A percentile compares a stretch with the other conserved stretches of the same genome.
Conservation (phyloP, 169 alveolate genomes). For the Eimeria maxima region DNA sequence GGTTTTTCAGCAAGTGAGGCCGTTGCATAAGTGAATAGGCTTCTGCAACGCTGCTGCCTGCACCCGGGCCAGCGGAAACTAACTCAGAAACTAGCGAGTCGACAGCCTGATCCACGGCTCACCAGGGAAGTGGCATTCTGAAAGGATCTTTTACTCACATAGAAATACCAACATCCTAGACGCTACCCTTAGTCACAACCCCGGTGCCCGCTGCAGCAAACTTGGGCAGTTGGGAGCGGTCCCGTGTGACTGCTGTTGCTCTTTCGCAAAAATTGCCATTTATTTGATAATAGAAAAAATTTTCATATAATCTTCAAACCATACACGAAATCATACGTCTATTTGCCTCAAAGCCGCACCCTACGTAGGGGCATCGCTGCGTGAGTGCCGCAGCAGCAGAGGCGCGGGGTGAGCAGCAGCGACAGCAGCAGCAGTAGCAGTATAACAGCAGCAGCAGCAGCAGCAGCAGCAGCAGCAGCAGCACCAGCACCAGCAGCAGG, state of each 20-base stretch:
- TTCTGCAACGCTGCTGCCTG: too few relatives aligned
- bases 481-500: conserved; percentile 77
- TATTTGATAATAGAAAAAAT: not conserved
- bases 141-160: not conserved
- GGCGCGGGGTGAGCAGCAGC: conserved; percentile 73
- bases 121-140: not conserved
- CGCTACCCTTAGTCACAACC: not conserved
- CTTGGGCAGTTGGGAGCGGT: not conserved
- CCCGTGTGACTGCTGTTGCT: not conserved
- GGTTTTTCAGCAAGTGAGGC: too few relatives aligned
- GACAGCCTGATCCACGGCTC: not conserved
- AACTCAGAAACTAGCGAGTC: not conserved
- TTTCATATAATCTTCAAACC: not conserved
- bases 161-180: not conserved
- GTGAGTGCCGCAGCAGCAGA: conserved; percentile 63
- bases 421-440: conserved; percentile 76
- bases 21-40: too few relatives aligned
- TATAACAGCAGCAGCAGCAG: conserved; percentile 72
- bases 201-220: not conserved
- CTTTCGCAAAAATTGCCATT: not conserved
- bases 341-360: conserved; percentile 21
- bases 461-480: conserved; percentile 71
- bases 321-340: not conserved
- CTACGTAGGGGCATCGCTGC: not conserved
- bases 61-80: too few relatives aligned